Percentiles rank a stretch among this genome's conserved stretches.
phyloP scores from a whole-genome alignment of 768 basidiomycete species.

The Suillus spraguei region DNA sequence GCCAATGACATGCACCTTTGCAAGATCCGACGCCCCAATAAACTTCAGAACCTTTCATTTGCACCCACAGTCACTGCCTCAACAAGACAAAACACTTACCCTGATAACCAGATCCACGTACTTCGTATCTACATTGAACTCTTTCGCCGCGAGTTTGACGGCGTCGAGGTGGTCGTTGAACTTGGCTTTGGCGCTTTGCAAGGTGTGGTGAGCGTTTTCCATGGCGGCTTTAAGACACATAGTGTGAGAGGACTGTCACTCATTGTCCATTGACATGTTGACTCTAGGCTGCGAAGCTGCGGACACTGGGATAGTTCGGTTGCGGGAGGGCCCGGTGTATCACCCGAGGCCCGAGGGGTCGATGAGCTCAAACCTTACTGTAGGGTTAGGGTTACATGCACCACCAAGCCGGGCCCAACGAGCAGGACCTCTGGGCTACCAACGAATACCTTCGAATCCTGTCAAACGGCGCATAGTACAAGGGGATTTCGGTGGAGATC shows the following conservation, averaged over 20 bases:
- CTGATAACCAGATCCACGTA: slow-evolving; percentile 62
- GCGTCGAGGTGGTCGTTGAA: slow-evolving; percentile 36
- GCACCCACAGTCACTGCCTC: background rate
- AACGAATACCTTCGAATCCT: background rate
- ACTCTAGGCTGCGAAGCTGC: background rate
- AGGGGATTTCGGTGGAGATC: background rate
- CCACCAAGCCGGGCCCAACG: background rate
- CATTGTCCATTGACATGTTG: background rate
- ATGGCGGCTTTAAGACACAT: slow-evolving; percentile 17
- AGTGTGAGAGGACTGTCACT: no score
- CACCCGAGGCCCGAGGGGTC: background rate
- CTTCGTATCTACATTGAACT: slow-evolving; percentile 39
- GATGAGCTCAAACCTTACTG: slow-evolving; percentile 1
- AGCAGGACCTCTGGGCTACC: background rate
- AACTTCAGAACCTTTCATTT: slow-evolving; percentile 45
- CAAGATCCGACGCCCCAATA: slow-evolving; percentile 69
- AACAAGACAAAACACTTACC: slow-evolving; percentile 31
- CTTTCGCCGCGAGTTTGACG: slow-evolving; percentile 33
- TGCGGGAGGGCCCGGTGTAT: background rate
- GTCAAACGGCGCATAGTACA: background rate
- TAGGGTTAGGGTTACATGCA: slow-evolving; percentile 12
- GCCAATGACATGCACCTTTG: slow-evolving; percentile 69
- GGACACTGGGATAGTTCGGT: background rate
- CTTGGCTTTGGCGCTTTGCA: slow-evolving; percentile 5
- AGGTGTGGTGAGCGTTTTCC: slow-evolving; percentile 13